Conservation (phyloP, 2,329 filamentous ascomycete genomes). For the Endothia cerciana region DNA sequence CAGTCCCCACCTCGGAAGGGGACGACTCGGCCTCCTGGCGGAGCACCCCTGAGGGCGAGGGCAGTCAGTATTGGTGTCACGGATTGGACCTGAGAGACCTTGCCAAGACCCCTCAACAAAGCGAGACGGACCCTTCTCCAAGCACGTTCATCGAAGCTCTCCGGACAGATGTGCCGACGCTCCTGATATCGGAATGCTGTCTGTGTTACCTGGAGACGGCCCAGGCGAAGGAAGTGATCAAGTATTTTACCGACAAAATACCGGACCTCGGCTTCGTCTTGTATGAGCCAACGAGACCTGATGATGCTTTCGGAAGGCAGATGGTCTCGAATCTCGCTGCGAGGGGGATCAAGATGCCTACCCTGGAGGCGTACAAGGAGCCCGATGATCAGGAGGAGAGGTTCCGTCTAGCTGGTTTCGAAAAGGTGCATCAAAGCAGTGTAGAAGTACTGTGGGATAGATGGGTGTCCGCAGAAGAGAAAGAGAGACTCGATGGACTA, state of each 20-base stretch:
- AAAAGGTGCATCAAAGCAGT: slow-evolving; percentile 45
- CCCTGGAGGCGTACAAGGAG: slow-evolving; percentile 72
- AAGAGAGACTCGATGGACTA: slow-evolving; percentile 74
- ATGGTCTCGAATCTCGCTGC: slow-evolving; percentile 90
- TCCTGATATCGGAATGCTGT: slow-evolving; percentile 94
- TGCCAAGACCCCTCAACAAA: slow-evolving; percentile 30
- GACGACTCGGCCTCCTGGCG: slow-evolving; percentile 45
- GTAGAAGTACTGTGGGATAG: slow-evolving; percentile 69
- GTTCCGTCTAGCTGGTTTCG: slow-evolving; percentile 69
- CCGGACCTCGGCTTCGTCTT: slow-evolving; percentile 64
- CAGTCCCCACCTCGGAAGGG: slow-evolving; percentile 28
- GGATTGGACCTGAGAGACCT: slow-evolving; percentile 73
- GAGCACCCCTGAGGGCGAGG: slow-evolving; percentile 41
- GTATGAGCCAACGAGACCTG: slow-evolving; percentile 86
- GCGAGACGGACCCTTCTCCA: slow-evolving; percentile 29
- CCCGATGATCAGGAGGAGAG: slow-evolving; percentile 70
- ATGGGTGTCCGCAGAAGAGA: slow-evolving; percentile 75
- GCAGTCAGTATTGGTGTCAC: slow-evolving; percentile 59
- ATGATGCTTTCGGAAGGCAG: slow-evolving; percentile 85
- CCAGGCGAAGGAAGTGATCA: slow-evolving; percentile 66
- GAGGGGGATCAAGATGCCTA: slow-evolving; percentile 82
- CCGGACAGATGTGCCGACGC: slow-evolving; percentile 69
- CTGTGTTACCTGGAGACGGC: slow-evolving; percentile 79
- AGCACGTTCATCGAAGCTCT: slow-evolving; percentile 19
- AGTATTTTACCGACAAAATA: slow-evolving; percentile 63